These are phyloP conservation scores for Rickenella mellea DNA, from an alignment of 768 basidiomycete species.

Conservation along the genomic window DNA sequence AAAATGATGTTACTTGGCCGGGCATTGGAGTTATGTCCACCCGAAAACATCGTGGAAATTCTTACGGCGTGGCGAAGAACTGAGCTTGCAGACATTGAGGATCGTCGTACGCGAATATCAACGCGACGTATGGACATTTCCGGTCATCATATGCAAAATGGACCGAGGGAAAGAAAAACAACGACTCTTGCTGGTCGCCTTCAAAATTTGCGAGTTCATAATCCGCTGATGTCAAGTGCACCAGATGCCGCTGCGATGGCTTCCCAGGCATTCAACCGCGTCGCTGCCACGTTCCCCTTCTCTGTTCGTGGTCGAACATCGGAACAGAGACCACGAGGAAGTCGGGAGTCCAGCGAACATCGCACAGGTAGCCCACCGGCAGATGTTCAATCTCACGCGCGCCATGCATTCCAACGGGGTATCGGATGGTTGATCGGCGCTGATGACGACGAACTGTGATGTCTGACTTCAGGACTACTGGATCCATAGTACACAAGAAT, in stretches of 20 bases:
- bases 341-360: conserved; percentile 20
- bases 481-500: no score
- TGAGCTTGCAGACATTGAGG: conserved; percentile 54
- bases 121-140: conserved; percentile 13
- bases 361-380: conserved; percentile 37
- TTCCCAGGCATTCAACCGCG: conserved; percentile 65
- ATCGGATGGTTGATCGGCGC: conserved; percentile 95
- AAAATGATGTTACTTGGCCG: conserved; percentile 68
- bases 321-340: conserved; percentile 28
- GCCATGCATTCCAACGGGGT: conserved; percentile 74
- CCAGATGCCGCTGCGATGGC: conserved; percentile 78
- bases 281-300: conserved; percentile 70
- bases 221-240: conserved; percentile 57
- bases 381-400: conserved; percentile 70
- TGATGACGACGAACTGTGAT: conserved; percentile 35
- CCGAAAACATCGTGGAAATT: conserved; percentile 71
- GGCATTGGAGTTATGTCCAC: conserved; percentile 79
- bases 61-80: conserved; percentile 67
- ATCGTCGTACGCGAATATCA: conserved; percentile 34
- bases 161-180: neutral
- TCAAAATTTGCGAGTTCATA: conserved; percentile 58
- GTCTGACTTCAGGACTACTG: no score
- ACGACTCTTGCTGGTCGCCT: conserved; percentile 50
- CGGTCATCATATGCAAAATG: conserved; percentile 1
- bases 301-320: conserved; percentile 36